These are phyloP conservation scores for Elsinoe arachidis DNA, from an alignment of 2,329 filamentous ascomycete species.

Conservation along the genomic window DNA sequence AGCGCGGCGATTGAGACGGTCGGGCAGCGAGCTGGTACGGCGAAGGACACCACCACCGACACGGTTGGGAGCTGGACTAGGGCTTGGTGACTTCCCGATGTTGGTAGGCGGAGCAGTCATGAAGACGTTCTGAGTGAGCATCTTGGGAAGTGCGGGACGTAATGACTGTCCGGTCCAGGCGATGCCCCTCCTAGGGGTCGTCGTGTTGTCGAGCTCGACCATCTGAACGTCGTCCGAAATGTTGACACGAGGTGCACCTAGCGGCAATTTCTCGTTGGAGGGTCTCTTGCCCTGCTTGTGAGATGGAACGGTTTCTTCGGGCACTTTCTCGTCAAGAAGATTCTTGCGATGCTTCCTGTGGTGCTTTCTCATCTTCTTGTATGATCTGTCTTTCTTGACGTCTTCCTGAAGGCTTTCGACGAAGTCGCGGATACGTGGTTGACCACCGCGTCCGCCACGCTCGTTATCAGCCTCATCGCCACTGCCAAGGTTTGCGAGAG, in stretches of 20 bases:
- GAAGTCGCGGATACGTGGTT: constrained; percentile 42
- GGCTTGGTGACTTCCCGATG: constrained; percentile 21
- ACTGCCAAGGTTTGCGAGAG: constrained; percentile 36
- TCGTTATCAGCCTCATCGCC: constrained; percentile 46
- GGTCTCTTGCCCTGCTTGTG: constrained; percentile 17
- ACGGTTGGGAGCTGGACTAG: constrained; percentile 15
- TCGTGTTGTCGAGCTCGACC: constrained; percentile 11
- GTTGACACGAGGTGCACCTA: constrained; percentile 26
- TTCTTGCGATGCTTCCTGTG: constrained; percentile 36
- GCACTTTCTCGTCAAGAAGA: constrained; percentile 21
- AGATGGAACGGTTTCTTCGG: constrained; percentile 18
- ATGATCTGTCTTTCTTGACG: constrained; percentile 32
- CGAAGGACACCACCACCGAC: constrained; percentile 46
- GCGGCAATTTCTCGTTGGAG: constrained; percentile 15
- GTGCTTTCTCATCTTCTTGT: constrained; percentile 37
- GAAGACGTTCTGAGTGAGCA: constrained; percentile 65
- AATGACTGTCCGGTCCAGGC: constrained; percentile 44
- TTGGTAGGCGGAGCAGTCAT: constrained; percentile 31
- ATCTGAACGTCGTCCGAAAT: constrained; percentile 32
- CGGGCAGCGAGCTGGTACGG: constrained; percentile 65
- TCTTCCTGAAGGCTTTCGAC: constrained; percentile 22
- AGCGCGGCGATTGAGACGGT: constrained; percentile 46
- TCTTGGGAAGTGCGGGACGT: constrained; percentile 53
- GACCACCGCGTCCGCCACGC: constrained; percentile 39
- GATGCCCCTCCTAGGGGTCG: constrained; percentile 33